A percentile compares a stretch with the other conserved stretches of the same genome.
Evolutionary conservation across 2,329 filamentous ascomycete genomes (phyloP).

Genomic region (Thermothelomyces thermophilus): DNA sequence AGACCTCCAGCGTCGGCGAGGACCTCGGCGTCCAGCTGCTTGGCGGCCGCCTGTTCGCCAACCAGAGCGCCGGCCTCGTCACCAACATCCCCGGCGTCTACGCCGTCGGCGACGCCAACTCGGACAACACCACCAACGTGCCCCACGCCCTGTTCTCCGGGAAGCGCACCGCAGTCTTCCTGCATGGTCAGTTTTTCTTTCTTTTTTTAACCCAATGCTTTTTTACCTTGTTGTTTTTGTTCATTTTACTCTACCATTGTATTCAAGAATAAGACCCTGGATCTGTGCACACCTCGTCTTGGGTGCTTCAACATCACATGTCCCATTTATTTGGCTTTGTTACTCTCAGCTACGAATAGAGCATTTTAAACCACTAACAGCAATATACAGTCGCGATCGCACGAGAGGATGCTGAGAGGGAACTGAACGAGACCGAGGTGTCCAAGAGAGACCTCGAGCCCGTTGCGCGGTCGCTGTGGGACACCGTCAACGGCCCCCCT

Average conservation of each 20-base stretch:
- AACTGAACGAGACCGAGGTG: constrained; percentile 24
- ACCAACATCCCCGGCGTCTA: constrained; percentile 51
- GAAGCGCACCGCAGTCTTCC: constrained; percentile 50
- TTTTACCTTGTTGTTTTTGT: neutral
- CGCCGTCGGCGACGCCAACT: constrained; percentile 54
- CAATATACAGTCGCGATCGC: constrained; percentile 12
- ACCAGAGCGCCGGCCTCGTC: constrained; percentile 36
- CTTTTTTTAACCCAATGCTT: neutral
- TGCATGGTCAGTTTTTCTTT: constrained; percentile 44
- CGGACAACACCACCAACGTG: constrained; percentile 53
- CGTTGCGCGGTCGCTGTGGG: constrained; percentile 40
- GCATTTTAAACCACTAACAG: too few species aligned
- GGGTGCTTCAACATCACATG: too few species aligned
- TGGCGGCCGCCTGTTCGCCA: constrained; percentile 38
- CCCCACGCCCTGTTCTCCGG: constrained; percentile 55
- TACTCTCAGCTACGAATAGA: too few species aligned
- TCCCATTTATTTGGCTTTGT: too few species aligned
- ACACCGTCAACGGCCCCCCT: constrained; percentile 37
- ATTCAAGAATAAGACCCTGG: too few species aligned
- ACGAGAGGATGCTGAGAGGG: constrained; percentile 26
- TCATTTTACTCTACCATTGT: too few species aligned
- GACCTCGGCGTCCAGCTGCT: constrained; percentile 42
- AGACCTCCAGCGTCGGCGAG: constrained; percentile 19
- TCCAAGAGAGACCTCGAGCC: constrained; percentile 29
- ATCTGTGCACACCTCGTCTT: too few species aligned